Evolutionary conservation across 2,329 filamentous ascomycete species (phyloP), one percentile per base, ranked within the genome.

Genomic region (Phyllosticta capitalensis): DNA sequence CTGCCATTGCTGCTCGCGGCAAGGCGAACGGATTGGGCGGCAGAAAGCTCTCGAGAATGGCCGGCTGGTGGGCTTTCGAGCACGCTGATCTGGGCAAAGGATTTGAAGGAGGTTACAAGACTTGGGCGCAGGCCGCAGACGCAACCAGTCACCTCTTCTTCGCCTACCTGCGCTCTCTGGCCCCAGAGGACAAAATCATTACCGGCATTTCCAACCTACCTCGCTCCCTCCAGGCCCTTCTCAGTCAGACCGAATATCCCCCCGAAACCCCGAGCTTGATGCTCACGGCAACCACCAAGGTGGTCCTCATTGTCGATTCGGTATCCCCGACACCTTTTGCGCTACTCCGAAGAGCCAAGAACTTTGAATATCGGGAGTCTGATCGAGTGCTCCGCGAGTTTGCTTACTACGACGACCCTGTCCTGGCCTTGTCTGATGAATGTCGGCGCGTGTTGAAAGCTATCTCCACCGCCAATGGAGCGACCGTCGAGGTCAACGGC

Each of bases 31-130:
- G 94, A 51, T 83, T 99, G 63, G 90, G 91, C 62, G 94, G 94
- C 24, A 85, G 92, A 64, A 97, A 97, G 73, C 81, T 99, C 58
- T 97, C 94, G 9, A 84, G 94, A 65, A 90, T 95, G 81, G 94
- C 92, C 49, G 91, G 92, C 52, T 99, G 94, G 94, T 99, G 94
- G 94, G 91, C 92, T 0, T 99, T 99, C 71, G 92, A 96, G 68
- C 90, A 95, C 65, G 83, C 80, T 53, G 92, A 97, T 70, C 85
- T 85, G 6, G 89, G 88, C 50, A 92, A 88, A 70, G 94, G 94
- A 17, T 99, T 99, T 67, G 94, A 97, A 65, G 90, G 90, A 49
- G 92, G 92, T 58, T 99, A 99, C 75, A 89, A 88, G 69, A 84
- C 84, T 52, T 99, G 94, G 92, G 79, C 87, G 65, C 86, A 78